Base-by-base conservation (phyloP, 1,139 yeast species). In the Scheffersomyces stambukii region DNA sequence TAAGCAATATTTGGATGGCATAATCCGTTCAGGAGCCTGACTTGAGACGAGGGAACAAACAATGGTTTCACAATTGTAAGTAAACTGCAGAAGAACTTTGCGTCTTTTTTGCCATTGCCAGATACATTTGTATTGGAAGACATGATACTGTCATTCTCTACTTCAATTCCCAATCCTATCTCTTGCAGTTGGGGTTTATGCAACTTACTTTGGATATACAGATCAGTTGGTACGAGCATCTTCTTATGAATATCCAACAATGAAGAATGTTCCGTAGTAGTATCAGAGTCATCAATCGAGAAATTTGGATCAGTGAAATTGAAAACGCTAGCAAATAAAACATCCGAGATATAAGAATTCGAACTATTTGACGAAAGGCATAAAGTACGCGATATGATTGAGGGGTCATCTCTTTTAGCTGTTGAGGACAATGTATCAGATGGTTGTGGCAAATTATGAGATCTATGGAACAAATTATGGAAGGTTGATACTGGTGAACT, bases 351-450 rank as follows among this genome's bases (percentile, higher is more conserved):
- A 13, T 44, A 44, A 4, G 70, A 64, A 37, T 65, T 66, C 12
- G 70, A 64, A 36, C 57, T 65, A 35, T 57, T 64, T 2, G 71
- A 64, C 0, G 71, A 64, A 13, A 65, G 45, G 4, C 55, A 46
- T n/a, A 64, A 38, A 2, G 59, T 44, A 1, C 54, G 45, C 33
- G 64, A 40, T 11, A 43, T 35, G 6, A 46, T 7, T 5, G 20
- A 6, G n/a, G 38, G 14, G 24, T 42, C 38, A 3, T 33, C 35
- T 5, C 13, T 12, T 11, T 14, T 16, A 11, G 19, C 6, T 28
- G 11, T 22, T 8, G 17, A 13, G 10, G 17, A 21, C 13, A 21
- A 24, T 13, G 15, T 23, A 8, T 19, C 32, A 9, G 38, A 29
- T 19, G 39, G 37, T 33, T 43, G 47, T 12, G 31, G 33, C 8